These are phyloP conservation scores for Gamarada debralockiae DNA, from an alignment of 495 filamentous ascomycete genomes.

Conservation along the genomic window DNA sequence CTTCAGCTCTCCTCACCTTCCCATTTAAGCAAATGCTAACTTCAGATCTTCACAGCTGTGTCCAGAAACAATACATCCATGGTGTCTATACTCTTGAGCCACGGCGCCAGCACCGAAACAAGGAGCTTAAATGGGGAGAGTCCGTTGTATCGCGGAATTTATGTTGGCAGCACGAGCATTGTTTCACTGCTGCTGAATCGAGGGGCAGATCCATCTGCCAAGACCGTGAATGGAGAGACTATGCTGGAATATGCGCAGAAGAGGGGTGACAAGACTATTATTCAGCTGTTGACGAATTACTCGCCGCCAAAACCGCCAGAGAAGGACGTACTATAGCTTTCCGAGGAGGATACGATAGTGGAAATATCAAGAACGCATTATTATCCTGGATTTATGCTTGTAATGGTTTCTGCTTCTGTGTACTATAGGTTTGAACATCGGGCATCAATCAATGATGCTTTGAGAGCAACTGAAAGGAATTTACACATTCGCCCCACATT, in stretches of 20 bases:
- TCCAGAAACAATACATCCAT: neutral
- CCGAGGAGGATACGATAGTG: too few species aligned
- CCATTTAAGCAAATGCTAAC: neutral
- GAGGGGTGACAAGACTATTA: neutral
- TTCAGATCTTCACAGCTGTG: neutral
- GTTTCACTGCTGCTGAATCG: neutral
- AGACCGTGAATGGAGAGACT: neutral
- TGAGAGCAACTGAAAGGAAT: too few species aligned
- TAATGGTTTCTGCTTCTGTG: too few species aligned
- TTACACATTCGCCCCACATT: too few species aligned
- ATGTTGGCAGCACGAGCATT: neutral
- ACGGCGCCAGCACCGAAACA: conserved; percentile 1
- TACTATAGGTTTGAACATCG: too few species aligned
- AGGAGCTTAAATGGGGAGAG: neutral
- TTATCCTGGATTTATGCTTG: too few species aligned
- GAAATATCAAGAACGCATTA: too few species aligned
- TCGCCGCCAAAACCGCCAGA: neutral
- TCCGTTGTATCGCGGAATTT: neutral
- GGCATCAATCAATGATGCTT: too few species aligned
- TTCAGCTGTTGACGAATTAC: neutral
- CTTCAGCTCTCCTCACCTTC: too few species aligned
- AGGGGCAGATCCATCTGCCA: conserved; percentile 1
- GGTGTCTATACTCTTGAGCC: neutral
- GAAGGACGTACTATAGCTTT: too few species aligned
- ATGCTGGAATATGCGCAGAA: conserved; percentile 6